Percentiles rank a stretch among this genome's conserved stretches.
These are phyloP conservation scores for Pestalotiopsis sp. DNA, from an alignment of 2,329 filamentous ascomycete species.

Conservation along the genomic window DNA sequence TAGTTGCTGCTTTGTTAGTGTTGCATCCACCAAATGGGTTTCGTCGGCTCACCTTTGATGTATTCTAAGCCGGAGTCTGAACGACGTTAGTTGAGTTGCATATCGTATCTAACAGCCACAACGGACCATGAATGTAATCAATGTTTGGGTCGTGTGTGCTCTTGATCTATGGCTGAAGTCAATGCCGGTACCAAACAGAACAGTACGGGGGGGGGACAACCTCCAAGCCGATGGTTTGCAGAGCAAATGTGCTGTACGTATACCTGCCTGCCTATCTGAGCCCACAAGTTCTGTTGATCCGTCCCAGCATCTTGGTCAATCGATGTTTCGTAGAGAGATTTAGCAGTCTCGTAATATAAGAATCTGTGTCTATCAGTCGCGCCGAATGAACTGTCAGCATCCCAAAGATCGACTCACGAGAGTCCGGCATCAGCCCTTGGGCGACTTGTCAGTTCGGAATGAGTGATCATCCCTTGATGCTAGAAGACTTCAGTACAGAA, in stretches of 20 bases:
- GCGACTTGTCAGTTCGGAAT: background rate
- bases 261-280: background rate
- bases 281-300: background rate
- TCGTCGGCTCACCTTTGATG: background rate
- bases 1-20: background rate
- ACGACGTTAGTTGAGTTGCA: background rate
- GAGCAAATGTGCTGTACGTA: background rate
- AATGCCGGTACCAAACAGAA: background rate
- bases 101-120: too few species aligned
- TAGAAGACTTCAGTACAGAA: background rate
- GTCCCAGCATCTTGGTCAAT: background rate
- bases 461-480: conserved; percentile 1
- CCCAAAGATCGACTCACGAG: background rate
- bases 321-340: background rate
- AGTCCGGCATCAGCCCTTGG: background rate
- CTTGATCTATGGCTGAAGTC: background rate
- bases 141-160: background rate
- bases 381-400: background rate
- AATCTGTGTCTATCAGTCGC: background rate
- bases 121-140: background rate
- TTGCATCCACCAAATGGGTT: background rate
- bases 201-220: background rate
- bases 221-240: background rate
- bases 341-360: background rate
- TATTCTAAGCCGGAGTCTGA: background rate